Base-by-base conservation (phyloP, 1,284 basidiomycete species). In the Sporisorium iseilematis-ciliati region DNA sequence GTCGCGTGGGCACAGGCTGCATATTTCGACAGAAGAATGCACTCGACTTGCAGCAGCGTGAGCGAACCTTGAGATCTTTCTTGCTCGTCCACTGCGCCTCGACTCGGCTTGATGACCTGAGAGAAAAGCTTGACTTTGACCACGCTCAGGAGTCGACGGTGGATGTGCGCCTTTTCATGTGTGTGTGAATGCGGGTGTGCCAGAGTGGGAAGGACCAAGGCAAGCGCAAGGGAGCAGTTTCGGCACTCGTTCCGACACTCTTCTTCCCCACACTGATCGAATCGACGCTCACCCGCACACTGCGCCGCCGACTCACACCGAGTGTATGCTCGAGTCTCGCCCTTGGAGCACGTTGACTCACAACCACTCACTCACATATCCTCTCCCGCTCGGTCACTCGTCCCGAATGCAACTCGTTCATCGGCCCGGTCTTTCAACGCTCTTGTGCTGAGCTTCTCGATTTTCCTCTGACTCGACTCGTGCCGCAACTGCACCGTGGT, bases 1-100 rank as follows among this genome's bases (percentile, higher is more conserved):
- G 46, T 49, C 46, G 46, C 46, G 46, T 49, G 46, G 46, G 16
- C 46, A 29, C 26, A 49, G 18, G 18, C 25, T 49, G 46, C 46
- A 49, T 46, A 46, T 46, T 6, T 46, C 45, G 25, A 46, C 45
- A 46, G 21, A 46, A 46, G 43, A 46, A 4, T 31, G 46, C 46
- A 49, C 31, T 49, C 46, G 12, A 35, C 33, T 14, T 35, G 33
- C 8, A 25, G 33, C 8, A 25, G 23, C 23, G 21, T 21, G 0
- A 49, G 29, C 46, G 11, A 49, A 11, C 26, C 18, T 29, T 11
- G n/a, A 29, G 46, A 38, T 49, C 48, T 26, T 31, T 20, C 31
- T 31, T 10, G 48, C 46, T 31, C 10, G 25, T 31, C 25, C 45
- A 5, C 29, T 49, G 48, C 20, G 26, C 48, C 48, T 31, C 45